phyloP scores from a whole-genome alignment of 2,329 filamentous ascomycete species.

The Aureobasidium zeae region DNA sequence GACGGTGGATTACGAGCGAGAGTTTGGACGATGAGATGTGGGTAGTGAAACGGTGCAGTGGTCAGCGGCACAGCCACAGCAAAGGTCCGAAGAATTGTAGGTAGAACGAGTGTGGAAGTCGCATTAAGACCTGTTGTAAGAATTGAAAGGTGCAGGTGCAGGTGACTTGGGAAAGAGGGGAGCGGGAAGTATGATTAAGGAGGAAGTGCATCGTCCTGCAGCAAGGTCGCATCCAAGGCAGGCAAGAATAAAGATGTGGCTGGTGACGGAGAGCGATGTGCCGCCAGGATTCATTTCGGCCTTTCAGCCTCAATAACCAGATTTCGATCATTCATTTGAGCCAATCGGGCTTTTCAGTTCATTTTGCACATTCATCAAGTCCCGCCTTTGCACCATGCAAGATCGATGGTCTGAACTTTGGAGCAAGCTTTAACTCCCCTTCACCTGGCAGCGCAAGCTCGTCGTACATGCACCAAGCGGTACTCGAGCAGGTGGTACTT shows the following conservation, averaged over 20 bases:
- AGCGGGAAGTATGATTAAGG: background rate
- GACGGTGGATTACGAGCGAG: slow-evolving; percentile 11
- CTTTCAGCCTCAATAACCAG: slow-evolving; percentile 13
- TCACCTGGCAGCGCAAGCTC: too few relatives aligned
- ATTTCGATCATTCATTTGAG: too few relatives aligned
- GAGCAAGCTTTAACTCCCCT: too few relatives aligned
- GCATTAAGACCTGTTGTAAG: slow-evolving; percentile 1
- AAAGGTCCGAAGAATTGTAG: slow-evolving; percentile 1
- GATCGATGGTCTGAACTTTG: too few relatives aligned
- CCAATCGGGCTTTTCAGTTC: too few relatives aligned
- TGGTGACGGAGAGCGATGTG: slow-evolving; percentile 3
- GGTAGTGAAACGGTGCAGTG: slow-evolving; percentile 2
- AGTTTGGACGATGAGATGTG: background rate
- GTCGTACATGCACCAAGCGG: too few relatives aligned
- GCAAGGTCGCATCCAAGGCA: slow-evolving; percentile 6
- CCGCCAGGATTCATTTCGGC: slow-evolving; percentile 9
- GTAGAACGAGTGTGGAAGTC: slow-evolving; percentile 8
- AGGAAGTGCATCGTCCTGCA: background rate
- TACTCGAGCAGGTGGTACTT: too few relatives aligned
- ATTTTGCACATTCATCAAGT: too few relatives aligned
- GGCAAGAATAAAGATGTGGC: slow-evolving; percentile 9
- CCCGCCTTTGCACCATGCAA: too few relatives aligned
- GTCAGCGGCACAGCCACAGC: slow-evolving; percentile 13
- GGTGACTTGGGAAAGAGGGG: slow-evolving; percentile 7
- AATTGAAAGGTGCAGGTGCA: slow-evolving; percentile 9